Conservation (phyloP, 2,329 filamentous ascomycete genomes). For the Paramyrothecium sp. region DNA sequence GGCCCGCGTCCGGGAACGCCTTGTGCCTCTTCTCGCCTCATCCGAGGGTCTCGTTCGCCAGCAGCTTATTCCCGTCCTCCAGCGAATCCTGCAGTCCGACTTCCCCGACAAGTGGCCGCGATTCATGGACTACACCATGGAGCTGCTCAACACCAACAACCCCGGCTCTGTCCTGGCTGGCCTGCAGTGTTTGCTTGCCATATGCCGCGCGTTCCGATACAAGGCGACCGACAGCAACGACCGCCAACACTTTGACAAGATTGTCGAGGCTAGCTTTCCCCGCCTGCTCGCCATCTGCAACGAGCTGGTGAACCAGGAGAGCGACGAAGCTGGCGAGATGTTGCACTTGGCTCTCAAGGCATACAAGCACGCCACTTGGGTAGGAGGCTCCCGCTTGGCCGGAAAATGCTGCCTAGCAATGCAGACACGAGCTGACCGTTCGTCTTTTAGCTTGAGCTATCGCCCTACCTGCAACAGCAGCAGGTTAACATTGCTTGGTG, state of each 20-base stretch:
- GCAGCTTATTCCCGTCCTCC: constrained; percentile 89
- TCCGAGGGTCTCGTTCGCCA: constrained; percentile 80
- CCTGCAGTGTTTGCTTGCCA: constrained; percentile 87
- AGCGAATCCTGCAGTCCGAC: constrained; percentile 94
- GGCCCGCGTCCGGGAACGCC: constrained; percentile 76
- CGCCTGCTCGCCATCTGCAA: constrained; percentile 84
- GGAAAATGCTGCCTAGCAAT: background rate
- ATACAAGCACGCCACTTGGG: constrained; percentile 97
- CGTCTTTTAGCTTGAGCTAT: constrained; percentile 73
- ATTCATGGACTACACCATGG: constrained; percentile 89
- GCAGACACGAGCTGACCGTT: constrained; percentile 23
- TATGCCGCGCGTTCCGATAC: constrained; percentile 94
- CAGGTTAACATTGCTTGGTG: constrained; percentile 92
- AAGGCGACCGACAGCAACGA: constrained; percentile 75
- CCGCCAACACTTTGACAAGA: constrained; percentile 86
- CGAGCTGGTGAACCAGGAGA: constrained; percentile 85
- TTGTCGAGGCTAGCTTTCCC: constrained; percentile 88
- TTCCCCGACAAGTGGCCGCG: constrained; percentile 93
- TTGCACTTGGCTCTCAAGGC: constrained; percentile 91
- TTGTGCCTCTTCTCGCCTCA: constrained; percentile 84
- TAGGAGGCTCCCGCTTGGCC: constrained; percentile 32
- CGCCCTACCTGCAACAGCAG: constrained; percentile 72
- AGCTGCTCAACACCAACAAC: constrained; percentile 84
- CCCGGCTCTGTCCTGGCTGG: constrained; percentile 87
- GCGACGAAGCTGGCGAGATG: constrained; percentile 94